These are phyloP conservation scores for Podaxis pistillaris DNA, from an alignment of 768 basidiomycete genomes.

Conservation along the genomic window DNA sequence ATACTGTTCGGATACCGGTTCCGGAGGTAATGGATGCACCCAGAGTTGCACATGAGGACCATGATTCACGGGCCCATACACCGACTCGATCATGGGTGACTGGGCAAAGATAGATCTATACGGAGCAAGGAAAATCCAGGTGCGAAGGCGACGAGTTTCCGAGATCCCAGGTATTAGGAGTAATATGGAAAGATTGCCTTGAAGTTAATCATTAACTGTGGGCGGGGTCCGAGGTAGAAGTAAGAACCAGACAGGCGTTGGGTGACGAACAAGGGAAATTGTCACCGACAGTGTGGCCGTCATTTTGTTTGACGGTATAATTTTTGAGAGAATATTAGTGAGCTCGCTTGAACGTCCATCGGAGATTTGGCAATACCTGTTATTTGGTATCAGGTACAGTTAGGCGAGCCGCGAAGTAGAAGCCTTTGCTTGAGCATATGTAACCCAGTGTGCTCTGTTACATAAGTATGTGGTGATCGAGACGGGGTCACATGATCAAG, in stretches of 20 bases:
- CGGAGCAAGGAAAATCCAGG: background rate
- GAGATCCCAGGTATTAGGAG: background rate
- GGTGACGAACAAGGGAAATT: background rate
- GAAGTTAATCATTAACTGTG: background rate
- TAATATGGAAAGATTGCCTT: background rate
- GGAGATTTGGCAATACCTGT: background rate
- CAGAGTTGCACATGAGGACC: background rate
- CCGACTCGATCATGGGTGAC: too few species aligned
- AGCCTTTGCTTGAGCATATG: too few species aligned
- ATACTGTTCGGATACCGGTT: background rate
- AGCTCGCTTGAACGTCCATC: background rate
- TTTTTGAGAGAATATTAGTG: background rate
- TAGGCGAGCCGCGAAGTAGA: too few species aligned
- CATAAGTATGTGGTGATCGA: background rate
- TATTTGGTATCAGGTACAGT: background rate
- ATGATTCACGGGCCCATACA: background rate
- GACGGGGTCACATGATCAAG: slow-evolving; percentile 20
- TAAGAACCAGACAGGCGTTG: background rate
- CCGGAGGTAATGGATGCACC: background rate
- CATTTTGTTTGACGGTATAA: background rate
- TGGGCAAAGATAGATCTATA: background rate
- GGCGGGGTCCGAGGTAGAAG: background rate
- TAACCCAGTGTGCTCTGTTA: background rate
- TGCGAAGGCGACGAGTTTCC: background rate
- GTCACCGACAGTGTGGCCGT: background rate